phyloP scores from a whole-genome alignment of 176 grass and related monocot genomes.

The Pontederia paniculata region DNA sequence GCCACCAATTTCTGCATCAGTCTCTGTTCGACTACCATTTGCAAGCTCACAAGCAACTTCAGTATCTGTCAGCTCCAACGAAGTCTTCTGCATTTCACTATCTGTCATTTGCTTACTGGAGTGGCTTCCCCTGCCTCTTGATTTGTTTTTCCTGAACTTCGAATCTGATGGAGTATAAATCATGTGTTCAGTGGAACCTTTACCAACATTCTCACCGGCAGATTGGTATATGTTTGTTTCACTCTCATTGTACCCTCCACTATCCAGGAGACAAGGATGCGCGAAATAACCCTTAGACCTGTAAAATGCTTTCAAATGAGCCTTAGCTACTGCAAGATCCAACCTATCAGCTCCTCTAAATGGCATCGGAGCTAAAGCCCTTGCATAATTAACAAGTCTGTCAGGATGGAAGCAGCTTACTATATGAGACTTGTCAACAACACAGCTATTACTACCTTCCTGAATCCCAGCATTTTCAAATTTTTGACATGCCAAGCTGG shows the following conservation, averaged over 20 bases:
- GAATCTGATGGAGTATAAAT: constrained; percentile 3
- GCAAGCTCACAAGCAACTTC: constrained; percentile 22
- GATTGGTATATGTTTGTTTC: constrained; percentile 11
- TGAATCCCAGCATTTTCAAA: constrained; percentile 90
- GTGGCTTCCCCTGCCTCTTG: constrained; percentile 60
- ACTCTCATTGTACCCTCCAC: constrained; percentile 46
- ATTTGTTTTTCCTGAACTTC: constrained; percentile 37
- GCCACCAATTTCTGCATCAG: constrained; percentile 12
- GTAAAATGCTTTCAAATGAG: constrained; percentile 81
- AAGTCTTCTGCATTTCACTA: constrained; percentile 11
- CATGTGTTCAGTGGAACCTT: constrained; percentile 4
- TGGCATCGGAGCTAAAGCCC: constrained; percentile 45
- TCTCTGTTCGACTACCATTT: constrained; percentile 26
- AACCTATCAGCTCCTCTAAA: constrained; percentile 45
- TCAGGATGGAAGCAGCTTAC: constrained; percentile 54
- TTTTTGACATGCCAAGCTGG: constrained; percentile 39
- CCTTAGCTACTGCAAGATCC: constrained; percentile 50
- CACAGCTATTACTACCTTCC: constrained; percentile 52
- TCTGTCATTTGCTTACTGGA: constrained; percentile 47
- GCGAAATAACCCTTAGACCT: constrained; percentile 61
- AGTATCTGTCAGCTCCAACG: constrained; percentile 26
- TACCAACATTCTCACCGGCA: constrained; percentile 21
- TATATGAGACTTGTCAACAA: constrained; percentile 42
- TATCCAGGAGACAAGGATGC: constrained; percentile 54
- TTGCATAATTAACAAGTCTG: constrained; percentile 63